These are phyloP conservation scores for Santalum album DNA, from an alignment of 164 flowering plant species.

Conservation along the genomic window DNA sequence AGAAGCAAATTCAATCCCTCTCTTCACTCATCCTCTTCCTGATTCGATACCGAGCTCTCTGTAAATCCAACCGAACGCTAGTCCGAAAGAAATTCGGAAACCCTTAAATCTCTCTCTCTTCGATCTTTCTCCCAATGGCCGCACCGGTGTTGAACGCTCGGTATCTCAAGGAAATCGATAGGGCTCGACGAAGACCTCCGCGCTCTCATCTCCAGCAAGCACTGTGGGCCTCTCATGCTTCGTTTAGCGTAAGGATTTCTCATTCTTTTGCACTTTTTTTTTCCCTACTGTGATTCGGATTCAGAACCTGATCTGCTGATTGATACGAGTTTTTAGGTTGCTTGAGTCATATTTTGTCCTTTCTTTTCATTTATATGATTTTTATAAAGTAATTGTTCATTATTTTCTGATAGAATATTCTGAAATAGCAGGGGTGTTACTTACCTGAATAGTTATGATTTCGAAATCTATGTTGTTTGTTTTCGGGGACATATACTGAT, in stretches of 20 bases:
- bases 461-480: too few species aligned
- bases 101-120: neutral
- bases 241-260: neutral
- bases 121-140: neutral
- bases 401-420: too few species aligned
- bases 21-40: neutral
- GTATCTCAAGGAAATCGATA: constrained; percentile 1
- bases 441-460: too few species aligned
- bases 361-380: too few species aligned
- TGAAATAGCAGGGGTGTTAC: too few species aligned
- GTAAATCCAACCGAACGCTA: neutral
- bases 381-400: too few species aligned
- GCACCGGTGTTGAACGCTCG: neutral
- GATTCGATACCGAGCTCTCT: too few species aligned
- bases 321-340: too few species aligned
- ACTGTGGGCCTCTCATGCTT: constrained; percentile 1
- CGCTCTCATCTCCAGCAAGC: neutral
- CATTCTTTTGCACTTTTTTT: too few species aligned
- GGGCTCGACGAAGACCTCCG: constrained; percentile 1
- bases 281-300: too few species aligned
- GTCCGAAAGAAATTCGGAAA: neutral
- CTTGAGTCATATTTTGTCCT: neutral
- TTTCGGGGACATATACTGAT: too few species aligned
- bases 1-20: neutral
- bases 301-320: too few species aligned